Conservation (phyloP, 2,329 filamentous ascomycete genomes). For the Ascochyta pisi region DNA sequence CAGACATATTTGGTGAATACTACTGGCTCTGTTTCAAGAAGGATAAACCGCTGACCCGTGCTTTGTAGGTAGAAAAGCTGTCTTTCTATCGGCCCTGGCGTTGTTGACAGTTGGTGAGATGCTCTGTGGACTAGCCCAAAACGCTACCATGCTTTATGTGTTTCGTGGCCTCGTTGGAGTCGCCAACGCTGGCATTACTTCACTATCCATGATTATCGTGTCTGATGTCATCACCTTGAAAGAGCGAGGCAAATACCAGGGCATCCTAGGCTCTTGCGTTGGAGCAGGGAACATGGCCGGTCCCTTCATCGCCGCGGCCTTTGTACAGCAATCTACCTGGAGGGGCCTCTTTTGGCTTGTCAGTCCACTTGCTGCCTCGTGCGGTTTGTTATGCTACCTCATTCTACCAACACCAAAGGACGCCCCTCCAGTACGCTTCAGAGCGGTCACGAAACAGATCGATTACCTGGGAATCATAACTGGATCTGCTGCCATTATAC, state of each 20-base stretch:
- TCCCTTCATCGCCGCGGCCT: constrained; percentile 35
- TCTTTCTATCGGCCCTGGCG: constrained; percentile 62
- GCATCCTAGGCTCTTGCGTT: constrained; percentile 37
- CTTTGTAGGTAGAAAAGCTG: constrained; percentile 16
- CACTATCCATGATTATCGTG: constrained; percentile 47
- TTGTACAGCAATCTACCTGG: constrained; percentile 29
- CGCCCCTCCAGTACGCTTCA: constrained; percentile 50
- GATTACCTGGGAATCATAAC: constrained; percentile 66
- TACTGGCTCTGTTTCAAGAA: no score
- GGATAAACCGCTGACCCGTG: background rate
- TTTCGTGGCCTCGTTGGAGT: constrained; percentile 66
- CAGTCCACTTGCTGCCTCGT: constrained; percentile 23
- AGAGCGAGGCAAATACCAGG: constrained; percentile 49
- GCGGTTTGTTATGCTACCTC: constrained; percentile 21
- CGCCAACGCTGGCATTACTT: constrained; percentile 66
- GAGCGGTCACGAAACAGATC: constrained; percentile 44
- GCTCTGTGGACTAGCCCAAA: constrained; percentile 64
- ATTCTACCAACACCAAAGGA: constrained; percentile 52
- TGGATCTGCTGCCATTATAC: constrained; percentile 63
- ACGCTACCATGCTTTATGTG: constrained; percentile 65
- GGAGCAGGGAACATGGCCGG: constrained; percentile 34
- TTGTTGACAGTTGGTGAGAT: constrained; percentile 65
- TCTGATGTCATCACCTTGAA: constrained; percentile 47
- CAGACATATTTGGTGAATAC: constrained; percentile 61
- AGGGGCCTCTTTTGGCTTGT: constrained; percentile 32